Percentiles rank a stretch among this genome's conserved stretches.
Conservation (phyloP, 176 grass and related monocot genomes). For the Zoysia pacifica region DNA sequence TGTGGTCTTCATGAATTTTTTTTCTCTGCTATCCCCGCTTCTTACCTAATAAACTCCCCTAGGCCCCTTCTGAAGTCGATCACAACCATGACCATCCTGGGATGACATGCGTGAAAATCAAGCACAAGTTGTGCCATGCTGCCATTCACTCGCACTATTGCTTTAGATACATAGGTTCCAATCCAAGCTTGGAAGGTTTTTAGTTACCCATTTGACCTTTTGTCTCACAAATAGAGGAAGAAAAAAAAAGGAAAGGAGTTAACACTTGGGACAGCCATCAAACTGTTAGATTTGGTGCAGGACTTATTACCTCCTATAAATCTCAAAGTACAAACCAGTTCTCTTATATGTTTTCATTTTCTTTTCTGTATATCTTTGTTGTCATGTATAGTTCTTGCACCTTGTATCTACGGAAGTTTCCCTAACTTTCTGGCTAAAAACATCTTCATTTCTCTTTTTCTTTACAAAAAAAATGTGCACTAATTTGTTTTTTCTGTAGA, state of each 20-base stretch:
- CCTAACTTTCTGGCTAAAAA: slow-evolving; percentile 17
- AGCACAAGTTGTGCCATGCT: not conserved
- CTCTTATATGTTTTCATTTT: slow-evolving; percentile 24
- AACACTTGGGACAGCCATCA: not conserved
- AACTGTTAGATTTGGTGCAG: slow-evolving; percentile 14
- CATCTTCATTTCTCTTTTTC: not conserved
- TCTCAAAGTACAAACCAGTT: slow-evolving; percentile 1
- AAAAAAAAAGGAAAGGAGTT: not conserved
- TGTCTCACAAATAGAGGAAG: slow-evolving; percentile 19
- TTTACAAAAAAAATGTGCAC: not conserved
- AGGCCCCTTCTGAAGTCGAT: not conserved
- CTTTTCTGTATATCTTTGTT: not conserved
- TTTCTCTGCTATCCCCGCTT: not conserved
- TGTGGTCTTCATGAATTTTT: slow-evolving; percentile 5
- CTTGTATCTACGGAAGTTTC: not conserved
- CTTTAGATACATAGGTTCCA: slow-evolving; percentile 1
- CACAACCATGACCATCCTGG: not conserved
- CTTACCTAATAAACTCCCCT: not conserved
- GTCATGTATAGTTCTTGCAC: slow-evolving; percentile 13
- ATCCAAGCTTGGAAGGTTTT: not conserved
- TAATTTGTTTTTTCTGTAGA: slow-evolving; percentile 45
- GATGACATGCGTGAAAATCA: not conserved
- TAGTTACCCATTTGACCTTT: slow-evolving; percentile 20
- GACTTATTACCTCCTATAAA: not conserved
- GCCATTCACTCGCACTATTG: not conserved